These are phyloP conservation scores for Pelargonium citronellum DNA, from an alignment of 441 rosid genomes.

Conservation along the genomic window DNA sequence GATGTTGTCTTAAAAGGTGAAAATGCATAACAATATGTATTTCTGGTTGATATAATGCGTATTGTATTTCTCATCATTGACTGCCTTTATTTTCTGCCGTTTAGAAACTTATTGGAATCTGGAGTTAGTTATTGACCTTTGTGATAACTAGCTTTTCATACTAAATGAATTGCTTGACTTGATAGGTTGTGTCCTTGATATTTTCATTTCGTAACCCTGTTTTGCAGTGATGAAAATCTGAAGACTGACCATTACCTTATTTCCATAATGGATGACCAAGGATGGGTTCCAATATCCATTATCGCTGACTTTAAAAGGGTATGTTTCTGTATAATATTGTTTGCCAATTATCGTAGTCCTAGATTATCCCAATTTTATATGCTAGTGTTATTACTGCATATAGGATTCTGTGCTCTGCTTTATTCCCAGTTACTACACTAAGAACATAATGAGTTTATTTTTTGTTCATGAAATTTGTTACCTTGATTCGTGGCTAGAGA, in stretches of 20 bases:
- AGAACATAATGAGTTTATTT: neutral
- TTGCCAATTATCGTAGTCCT: constrained; percentile 11
- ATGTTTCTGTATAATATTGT: constrained; percentile 19
- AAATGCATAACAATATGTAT: neutral
- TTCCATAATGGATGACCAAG: constrained; percentile 82
- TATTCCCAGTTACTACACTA: constrained; percentile 2
- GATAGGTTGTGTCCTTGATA: neutral
- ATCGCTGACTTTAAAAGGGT: constrained; percentile 92
- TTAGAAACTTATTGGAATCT: neutral
- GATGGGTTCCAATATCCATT: constrained; percentile 71
- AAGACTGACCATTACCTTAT: constrained; percentile 54
- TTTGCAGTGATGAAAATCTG: constrained; percentile 81
- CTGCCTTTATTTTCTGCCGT: neutral
- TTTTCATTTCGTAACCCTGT: constrained; percentile 19
- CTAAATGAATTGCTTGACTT: neutral
- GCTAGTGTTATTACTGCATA: neutral
- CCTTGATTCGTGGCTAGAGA: neutral
- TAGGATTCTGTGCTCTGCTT: constrained; percentile 7
- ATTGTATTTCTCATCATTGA: neutral
- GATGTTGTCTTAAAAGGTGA: neutral
- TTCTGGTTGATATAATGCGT: neutral
- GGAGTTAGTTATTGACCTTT: neutral
- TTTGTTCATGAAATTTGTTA: neutral
- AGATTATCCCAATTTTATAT: constrained; percentile 9
- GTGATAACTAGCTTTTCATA: neutral